These are phyloP conservation scores for Botryotinia globosa DNA, from an alignment of 2,329 filamentous ascomycete species.

Conservation along the genomic window DNA sequence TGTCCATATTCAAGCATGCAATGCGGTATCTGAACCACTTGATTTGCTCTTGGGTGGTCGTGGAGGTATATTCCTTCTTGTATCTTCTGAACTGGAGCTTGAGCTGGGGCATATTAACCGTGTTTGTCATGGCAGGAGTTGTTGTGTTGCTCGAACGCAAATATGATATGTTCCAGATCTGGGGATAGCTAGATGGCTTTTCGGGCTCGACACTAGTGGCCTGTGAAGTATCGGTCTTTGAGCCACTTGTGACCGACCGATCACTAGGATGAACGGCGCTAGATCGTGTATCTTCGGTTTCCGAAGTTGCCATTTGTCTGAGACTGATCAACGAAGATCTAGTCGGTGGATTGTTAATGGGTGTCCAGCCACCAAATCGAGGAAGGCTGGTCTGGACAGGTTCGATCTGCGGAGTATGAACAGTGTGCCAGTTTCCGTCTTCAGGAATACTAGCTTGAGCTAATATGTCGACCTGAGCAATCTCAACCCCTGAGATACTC, in stretches of 20 bases:
- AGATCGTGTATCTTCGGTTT: background rate
- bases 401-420: background rate
- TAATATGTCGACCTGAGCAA: background rate
- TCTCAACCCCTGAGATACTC: background rate
- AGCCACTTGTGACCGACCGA: background rate
- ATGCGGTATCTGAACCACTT: background rate
- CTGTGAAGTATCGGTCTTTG: background rate
- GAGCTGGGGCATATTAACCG: background rate
- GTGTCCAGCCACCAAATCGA: background rate
- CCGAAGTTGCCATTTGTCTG: background rate
- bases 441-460: background rate
- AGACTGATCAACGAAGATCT: background rate
- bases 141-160: background rate
- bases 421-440: background rate
- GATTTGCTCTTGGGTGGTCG: background rate
- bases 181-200: background rate
- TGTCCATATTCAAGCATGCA: background rate
- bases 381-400: too few relatives aligned
- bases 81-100: background rate
- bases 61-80: conserved; percentile 10
- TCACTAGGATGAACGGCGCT: background rate
- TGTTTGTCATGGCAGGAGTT: background rate
- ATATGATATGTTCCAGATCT: background rate
- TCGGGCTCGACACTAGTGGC: background rate
- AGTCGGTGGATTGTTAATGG: background rate